Conservation (phyloP, 352 stramenopile genomes). For the Pythium volutum region DNA sequence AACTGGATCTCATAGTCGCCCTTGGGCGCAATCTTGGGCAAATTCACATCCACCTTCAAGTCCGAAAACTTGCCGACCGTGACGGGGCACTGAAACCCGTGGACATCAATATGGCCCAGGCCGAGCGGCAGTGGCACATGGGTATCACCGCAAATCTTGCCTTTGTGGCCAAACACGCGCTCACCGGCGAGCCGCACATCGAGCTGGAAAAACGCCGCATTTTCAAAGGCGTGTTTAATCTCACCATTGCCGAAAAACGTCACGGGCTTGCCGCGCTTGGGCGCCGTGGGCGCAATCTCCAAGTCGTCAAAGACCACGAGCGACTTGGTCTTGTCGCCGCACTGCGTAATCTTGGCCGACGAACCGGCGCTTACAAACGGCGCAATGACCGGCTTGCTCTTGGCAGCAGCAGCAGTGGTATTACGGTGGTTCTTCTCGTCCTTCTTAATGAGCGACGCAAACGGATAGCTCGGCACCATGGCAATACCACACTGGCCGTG, state of each 20-base stretch:
- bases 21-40: constrained; percentile 71
- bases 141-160: constrained; percentile 73
- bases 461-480: constrained; percentile 71
- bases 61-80: constrained; percentile 59
- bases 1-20: constrained; percentile 84
- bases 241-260: constrained; percentile 67
- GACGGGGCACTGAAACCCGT: constrained; percentile 75
- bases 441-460: constrained; percentile 37
- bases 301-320: constrained; percentile 69
- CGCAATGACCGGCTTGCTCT: constrained; percentile 14
- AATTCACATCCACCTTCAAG: constrained; percentile 78
- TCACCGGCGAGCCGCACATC: constrained; percentile 67
- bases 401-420: constrained; percentile 12
- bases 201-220: constrained; percentile 63
- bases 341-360: constrained; percentile 78
- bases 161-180: constrained; percentile 69
- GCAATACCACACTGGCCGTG: constrained; percentile 73
- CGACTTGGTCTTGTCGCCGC: constrained; percentile 59
- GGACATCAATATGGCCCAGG: constrained; percentile 83
- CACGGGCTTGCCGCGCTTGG: constrained; percentile 76
- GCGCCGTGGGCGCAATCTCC: constrained; percentile 54
- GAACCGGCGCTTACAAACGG: constrained; percentile 36
- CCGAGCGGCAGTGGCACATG: constrained; percentile 76
- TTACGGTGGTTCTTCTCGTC: constrained; percentile 14
- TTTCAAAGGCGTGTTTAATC: constrained; percentile 59